Evolutionary conservation across 2,329 filamentous ascomycete species (phyloP), one percentile per base, ranked within the genome.

Genomic region (Alternaria burnsii): DNA sequence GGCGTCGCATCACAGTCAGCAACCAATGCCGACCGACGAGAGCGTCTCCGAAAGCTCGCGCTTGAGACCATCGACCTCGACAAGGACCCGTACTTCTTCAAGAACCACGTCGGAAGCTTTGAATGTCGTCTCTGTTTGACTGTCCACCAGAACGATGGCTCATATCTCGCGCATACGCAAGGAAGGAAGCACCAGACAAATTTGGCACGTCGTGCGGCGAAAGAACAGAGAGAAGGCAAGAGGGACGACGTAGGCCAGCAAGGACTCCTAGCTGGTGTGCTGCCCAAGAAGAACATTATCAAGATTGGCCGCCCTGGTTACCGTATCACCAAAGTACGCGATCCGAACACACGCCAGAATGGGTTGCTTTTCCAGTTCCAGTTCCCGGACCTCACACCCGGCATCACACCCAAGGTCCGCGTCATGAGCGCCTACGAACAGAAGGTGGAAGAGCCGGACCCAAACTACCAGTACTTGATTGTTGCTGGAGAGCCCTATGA

Each of bases 21-120:
- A 60, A 97, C 93, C 65, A 98, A 98, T 81, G 94, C 95, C 68
- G 95, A 98, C 86, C 93, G 95, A 61, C 92, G 95, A 78, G 95
- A 99, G 81, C 94, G 95, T 66, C 90, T 99, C 40, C 93, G 94
- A 80, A 97, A 97, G 84, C 93, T 99, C 76, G 95, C 95, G 59
- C 92, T 99, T 76, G 95, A 99, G 83, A 96, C 93, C 57, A 99
- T 99, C 85, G 94, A 98, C 83, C 91, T 98, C 65, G 95, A 98
- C 82, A 98, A 97, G 83, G 95, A 99, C 82, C 95, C 95, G 0
- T 99, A 98, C 87, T 97, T 98, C 85, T 99, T 99, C 89, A 97
- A 97, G 81, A 99, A 99, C 85, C 94, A 99, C 81, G 92, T 98
- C 73, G 95, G 95, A 76, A 95, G 91, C 75, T 99, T 97, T 81